Evolutionary conservation across 179 eudicot genomes (phyloP), one percentile per base, ranked within the genome.

Genomic region (Monotropa hypopitys): DNA sequence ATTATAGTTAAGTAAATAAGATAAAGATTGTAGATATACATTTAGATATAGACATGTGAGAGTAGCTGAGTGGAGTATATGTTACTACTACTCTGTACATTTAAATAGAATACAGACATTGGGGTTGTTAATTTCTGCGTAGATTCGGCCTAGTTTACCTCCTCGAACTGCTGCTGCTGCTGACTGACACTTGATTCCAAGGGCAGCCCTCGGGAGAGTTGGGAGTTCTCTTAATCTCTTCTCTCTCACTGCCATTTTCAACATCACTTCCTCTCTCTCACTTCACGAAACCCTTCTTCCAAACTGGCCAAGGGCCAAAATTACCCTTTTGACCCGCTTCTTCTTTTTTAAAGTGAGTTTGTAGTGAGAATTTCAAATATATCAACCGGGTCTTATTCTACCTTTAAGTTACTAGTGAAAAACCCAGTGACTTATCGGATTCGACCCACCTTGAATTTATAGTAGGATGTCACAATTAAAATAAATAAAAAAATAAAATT

Each of bases 221-320:
- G 67, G 38, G 67, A n/a, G n/a, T n/a, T n/a, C n/a, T n/a, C n/a
- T n/a, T n/a, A n/a, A n/a, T n/a, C n/a, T n/a, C n/a, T n/a, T n/a
- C n/a, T n/a, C n/a, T n/a, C n/a, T n/a, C n/a, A n/a, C n/a, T n/a
- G n/a, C n/a, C n/a, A n/a, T n/a, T n/a, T n/a, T n/a, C n/a, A n/a
- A n/a, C 50, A 16, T 11, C 42, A 16, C 40, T 57, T 35, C 20
- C 3, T 74, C 40, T 26, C 3, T 74, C 40, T 18, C 20, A 30
- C 46, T 33, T 71, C 20, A 23, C n/a, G n/a, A n/a, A n/a, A n/a
- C n/a, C n/a, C 13, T 23, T n/a, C 3, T 5, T 7, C 9, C 13
- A 32, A 30, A 72, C 42, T 20, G 54, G 66, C 42, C 42, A 49
- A 51, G 66, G 67, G 12, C 79, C 79, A n/a, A 33, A 61, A 65